Base-by-base conservation (phyloP, 768 basidiomycete species). In the Lactarius trivialis region DNA sequence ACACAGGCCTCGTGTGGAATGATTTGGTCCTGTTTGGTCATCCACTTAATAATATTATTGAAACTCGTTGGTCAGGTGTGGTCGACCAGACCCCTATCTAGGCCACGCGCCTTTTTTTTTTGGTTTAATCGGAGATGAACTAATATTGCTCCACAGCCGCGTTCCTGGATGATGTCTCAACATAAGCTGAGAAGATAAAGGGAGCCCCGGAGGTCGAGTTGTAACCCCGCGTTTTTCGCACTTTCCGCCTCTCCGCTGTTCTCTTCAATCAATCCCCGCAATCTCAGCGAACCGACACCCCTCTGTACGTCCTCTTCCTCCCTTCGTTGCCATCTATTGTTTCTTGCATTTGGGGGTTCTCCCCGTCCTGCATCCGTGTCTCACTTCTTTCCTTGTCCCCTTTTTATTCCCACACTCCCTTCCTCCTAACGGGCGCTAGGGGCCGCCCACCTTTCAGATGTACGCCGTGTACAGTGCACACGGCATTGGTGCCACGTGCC, bases 161-260 rank as follows among this genome's bases (percentile, higher is more conserved):
- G 3, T 19, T 9, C 53, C 59, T 14, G 56, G 48, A n/a, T 24
- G 19, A 34, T 34, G 56, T 61, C 56, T 28, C 56, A 1, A 1
- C 2, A 24, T 32, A 53, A 55, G 60, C 56, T 30, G 28, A 34
- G 36, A 50, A 54, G 67, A 65, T 63, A 68, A 64, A 65, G 56
- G 36, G 65, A 43, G 60, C 52, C 53, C 65, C 54, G 61, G 43
- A 48, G 45, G 45, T 36, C 63, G 63, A 66, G 58, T 66, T 66
- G 57, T 65, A 66, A 64, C 65, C 65, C 65, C 65, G 65, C 65
- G 65, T 66, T 43, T 59, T 60, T 65, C 53, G 30, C 58, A 36
- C 62, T 64, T 58, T 62, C 65, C 65, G 65, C 65, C 63, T 67
- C 65, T 67, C 65, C 65, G 65, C 65, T 60, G 26, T 57, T 55